Evolutionary conservation across 2,329 filamentous ascomycete species (phyloP), one percentile per base, ranked within the genome.

Genomic region (Trichoderma koningii): DNA sequence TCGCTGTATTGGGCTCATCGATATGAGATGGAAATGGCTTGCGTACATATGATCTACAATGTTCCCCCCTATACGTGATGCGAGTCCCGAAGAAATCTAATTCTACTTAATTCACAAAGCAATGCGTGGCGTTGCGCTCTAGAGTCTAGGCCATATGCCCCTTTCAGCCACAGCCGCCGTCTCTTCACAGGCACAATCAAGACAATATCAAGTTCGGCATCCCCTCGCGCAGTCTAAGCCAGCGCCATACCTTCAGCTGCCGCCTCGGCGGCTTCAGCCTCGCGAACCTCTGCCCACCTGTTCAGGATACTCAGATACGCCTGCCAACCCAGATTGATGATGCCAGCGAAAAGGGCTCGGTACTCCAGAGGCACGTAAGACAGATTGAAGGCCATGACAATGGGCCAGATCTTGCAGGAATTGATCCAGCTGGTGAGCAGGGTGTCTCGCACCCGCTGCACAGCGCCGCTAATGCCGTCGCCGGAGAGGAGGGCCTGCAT

Each of bases 241-340:
- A 47, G 28, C 50, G 28, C 15, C 30, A 19, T 42, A 47, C 38
- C 26, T 23, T 45, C 26, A 28, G 34, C 41, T 38, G 15, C 41
- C 17, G 41, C 4, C 1, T 55, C 14, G n/a, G 30, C 52, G 15
- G 42, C 61, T 30, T 45, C 63, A 7, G 63, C 64, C 47, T 69
- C 68, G 50, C 55, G 51, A 50, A 67, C 74, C 75, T 92, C 91
- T 1, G 91, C 91, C 67, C 81, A 80, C 71, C 89, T 84, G 72
- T 96, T 96, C 72, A 96, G 76, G 76, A 87, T 90, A 70, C 88
- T 91, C 70, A 97, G 73, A 81, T 97, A 97, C 0, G 92, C 93
- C 83, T 97, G 93, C 93, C 93, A 97, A 0, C 90, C 91, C 59
- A 97, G 89, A 1, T 92, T 91, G 69, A 96, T 84, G 7, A 89